phyloP scores from a whole-genome alignment of 805 yeast genomes.

The Metschnikowia reukaufii region DNA sequence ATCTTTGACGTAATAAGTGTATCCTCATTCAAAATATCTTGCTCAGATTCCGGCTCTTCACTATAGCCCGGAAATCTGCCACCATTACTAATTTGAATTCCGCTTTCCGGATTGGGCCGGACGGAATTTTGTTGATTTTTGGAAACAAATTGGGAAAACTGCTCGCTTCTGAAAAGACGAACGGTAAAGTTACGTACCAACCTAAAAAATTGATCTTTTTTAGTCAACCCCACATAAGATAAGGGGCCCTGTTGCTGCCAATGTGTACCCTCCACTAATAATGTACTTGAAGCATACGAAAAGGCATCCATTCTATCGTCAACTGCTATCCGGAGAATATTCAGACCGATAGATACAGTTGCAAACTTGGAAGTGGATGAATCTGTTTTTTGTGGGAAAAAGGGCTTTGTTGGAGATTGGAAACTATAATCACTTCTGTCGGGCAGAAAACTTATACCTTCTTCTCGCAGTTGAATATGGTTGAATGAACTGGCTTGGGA shows the following conservation, averaged over 20 bases:
- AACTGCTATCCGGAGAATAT: constrained; percentile 31
- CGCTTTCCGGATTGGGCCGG: not conserved
- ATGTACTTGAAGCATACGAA: constrained; percentile 34
- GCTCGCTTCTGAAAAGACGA: constrained; percentile 34
- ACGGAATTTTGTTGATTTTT: constrained; percentile 12
- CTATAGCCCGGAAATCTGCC: constrained; percentile 3
- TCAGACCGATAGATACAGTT: constrained; percentile 37
- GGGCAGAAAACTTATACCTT: not conserved
- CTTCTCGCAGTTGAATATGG: not conserved
- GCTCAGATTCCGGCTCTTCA: constrained; percentile 17
- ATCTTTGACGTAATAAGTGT: constrained; percentile 30
- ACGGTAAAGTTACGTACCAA: constrained; percentile 37
- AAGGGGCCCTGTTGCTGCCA: constrained; percentile 44
- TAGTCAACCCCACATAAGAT: constrained; percentile 41
- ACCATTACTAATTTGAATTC: not conserved
- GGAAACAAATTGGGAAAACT: constrained; percentile 31
- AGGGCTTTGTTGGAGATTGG: constrained; percentile 4
- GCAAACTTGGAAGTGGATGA: constrained; percentile 18
- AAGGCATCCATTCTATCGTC: constrained; percentile 35
- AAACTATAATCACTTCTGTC: constrained; percentile 1
- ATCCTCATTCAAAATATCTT: constrained; percentile 27
- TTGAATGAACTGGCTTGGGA: not conserved
- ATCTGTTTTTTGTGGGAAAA: not conserved
- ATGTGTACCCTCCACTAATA: constrained; percentile 36
- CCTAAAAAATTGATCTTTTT: constrained; percentile 40